Percentiles rank a stretch among this genome's conserved stretches.
phyloP scores from a whole-genome alignment of 805 yeast species.

The Ogataea pini region DNA sequence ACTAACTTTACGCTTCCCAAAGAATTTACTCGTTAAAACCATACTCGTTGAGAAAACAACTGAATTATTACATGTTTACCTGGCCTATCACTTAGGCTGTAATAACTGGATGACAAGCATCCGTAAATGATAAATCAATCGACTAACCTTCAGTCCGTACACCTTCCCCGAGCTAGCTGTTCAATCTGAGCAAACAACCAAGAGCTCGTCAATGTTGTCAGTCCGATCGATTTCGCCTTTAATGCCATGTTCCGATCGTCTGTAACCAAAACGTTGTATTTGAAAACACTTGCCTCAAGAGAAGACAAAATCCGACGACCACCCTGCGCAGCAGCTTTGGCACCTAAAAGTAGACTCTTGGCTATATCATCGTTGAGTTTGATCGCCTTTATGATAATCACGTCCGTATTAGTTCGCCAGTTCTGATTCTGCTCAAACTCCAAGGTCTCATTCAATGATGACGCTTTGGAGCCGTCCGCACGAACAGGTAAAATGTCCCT shows the following conservation, averaged over 20 bases:
- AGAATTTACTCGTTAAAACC: too few relatives aligned
- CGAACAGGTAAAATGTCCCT: constrained; percentile 58
- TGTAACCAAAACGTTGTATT: constrained; percentile 64
- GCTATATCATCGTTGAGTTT: constrained; percentile 37
- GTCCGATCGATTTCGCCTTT: constrained; percentile 59
- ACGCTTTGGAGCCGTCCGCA: constrained; percentile 69
- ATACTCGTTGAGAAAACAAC: too few relatives aligned
- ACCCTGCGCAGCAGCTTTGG: constrained; percentile 22
- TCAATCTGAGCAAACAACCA: constrained; percentile 61
- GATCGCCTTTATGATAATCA: constrained; percentile 57
- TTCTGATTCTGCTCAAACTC: constrained; percentile 73
- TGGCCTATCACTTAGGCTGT: too few relatives aligned
- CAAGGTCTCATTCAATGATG: constrained; percentile 66
- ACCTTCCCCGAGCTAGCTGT: constrained; percentile 45
- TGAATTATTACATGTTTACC: too few relatives aligned
- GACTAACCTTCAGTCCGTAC: constrained; percentile 45
- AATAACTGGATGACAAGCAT: too few relatives aligned
- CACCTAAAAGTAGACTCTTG: constrained; percentile 30
- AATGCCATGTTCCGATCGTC: constrained; percentile 74
- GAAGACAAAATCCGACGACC: constrained; percentile 34
- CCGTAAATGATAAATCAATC: background rate
- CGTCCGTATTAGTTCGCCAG: constrained; percentile 75
- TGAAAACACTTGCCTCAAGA: constrained; percentile 44
- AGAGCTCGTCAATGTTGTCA: constrained; percentile 55
- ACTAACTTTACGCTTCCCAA: too few relatives aligned